These are phyloP conservation scores for Hortiboletus campestris DNA, from an alignment of 768 basidiomycete species.

Conservation along the genomic window DNA sequence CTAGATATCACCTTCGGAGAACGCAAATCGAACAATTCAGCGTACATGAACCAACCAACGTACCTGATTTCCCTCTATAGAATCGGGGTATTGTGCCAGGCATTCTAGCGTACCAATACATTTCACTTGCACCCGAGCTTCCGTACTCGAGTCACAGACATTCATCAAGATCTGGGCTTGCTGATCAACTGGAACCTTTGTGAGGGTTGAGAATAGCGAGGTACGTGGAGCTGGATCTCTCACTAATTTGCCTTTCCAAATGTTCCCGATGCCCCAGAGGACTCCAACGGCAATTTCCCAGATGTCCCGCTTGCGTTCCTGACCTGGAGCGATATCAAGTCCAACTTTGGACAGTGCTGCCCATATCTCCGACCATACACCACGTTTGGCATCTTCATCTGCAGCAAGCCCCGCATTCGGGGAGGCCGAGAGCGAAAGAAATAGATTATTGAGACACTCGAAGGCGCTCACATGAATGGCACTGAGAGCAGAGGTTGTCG, in stretches of 20 bases:
- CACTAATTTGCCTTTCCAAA: slow-evolving; percentile 72
- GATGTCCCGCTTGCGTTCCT: slow-evolving; percentile 69
- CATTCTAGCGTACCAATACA: slow-evolving; percentile 85
- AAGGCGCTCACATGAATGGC: slow-evolving; percentile 82
- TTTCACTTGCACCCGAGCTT: slow-evolving; percentile 62
- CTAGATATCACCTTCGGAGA: slow-evolving; percentile 54
- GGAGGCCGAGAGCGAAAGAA: slow-evolving; percentile 64
- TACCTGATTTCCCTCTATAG: slow-evolving; percentile 54
- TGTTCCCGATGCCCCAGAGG: slow-evolving; percentile 81
- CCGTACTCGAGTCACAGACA: slow-evolving; percentile 54
- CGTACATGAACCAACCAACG: slow-evolving; percentile 25
- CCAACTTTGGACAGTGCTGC: slow-evolving; percentile 56
- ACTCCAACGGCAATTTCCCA: slow-evolving; percentile 82
- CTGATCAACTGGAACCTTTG: slow-evolving; percentile 55
- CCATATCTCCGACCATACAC: slow-evolving; percentile 71
- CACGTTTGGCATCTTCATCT: slow-evolving; percentile 48
- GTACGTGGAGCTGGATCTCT: slow-evolving; percentile 11
- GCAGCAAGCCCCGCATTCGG: slow-evolving; percentile 40
- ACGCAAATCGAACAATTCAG: background rate
- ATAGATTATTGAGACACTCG: slow-evolving; percentile 88
- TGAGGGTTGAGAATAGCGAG: slow-evolving; percentile 5
- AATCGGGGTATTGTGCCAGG: slow-evolving; percentile 67
- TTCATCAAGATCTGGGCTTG: slow-evolving; percentile 66
- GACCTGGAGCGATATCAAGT: slow-evolving; percentile 55
- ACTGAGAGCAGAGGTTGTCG: slow-evolving; percentile 82